These are phyloP conservation scores for Drechslera avenae DNA, from an alignment of 2,329 filamentous ascomycete genomes.

Conservation along the genomic window DNA sequence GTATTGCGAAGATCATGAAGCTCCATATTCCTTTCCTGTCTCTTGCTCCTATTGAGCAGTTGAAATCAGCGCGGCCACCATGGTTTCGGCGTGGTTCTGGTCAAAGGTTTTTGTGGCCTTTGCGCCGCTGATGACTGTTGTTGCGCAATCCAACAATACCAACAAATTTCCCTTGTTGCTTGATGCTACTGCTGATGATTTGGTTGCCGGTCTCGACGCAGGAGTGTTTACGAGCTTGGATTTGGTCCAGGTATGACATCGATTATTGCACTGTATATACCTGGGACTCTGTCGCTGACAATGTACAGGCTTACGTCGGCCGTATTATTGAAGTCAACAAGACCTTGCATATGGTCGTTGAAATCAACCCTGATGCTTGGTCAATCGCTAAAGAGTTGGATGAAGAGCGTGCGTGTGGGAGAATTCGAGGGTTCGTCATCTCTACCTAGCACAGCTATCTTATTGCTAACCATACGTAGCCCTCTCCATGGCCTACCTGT, in stretches of 20 bases:
- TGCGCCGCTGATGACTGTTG: constrained; percentile 23
- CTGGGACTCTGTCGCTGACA: constrained; percentile 3
- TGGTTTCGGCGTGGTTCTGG: constrained; percentile 28
- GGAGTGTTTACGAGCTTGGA: constrained; percentile 63
- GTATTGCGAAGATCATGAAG: neutral
- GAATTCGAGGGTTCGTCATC: constrained; percentile 50
- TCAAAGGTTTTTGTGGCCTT: constrained; percentile 25
- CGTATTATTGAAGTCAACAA: constrained; percentile 60
- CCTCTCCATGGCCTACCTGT: constrained; percentile 69
- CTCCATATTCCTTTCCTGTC: neutral
- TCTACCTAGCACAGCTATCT: neutral
- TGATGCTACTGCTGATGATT: constrained; percentile 58
- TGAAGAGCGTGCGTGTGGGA: constrained; percentile 55
- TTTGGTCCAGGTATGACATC: constrained; percentile 49
- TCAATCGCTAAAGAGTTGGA: constrained; percentile 57
- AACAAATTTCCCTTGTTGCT: constrained; percentile 50
- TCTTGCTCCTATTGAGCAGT: neutral
- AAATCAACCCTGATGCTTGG: constrained; percentile 62
- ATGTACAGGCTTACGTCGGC: constrained; percentile 54
- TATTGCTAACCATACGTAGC: constrained; percentile 30
- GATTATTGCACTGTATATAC: neutral
- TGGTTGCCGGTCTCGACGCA: constrained; percentile 55
- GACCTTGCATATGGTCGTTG: constrained; percentile 58
- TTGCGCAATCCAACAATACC: constrained; percentile 18
- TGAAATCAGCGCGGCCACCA: constrained; percentile 15